Base-by-base conservation (phyloP, 1,284 basidiomycete genomes). In the Irpex sp. region DNA sequence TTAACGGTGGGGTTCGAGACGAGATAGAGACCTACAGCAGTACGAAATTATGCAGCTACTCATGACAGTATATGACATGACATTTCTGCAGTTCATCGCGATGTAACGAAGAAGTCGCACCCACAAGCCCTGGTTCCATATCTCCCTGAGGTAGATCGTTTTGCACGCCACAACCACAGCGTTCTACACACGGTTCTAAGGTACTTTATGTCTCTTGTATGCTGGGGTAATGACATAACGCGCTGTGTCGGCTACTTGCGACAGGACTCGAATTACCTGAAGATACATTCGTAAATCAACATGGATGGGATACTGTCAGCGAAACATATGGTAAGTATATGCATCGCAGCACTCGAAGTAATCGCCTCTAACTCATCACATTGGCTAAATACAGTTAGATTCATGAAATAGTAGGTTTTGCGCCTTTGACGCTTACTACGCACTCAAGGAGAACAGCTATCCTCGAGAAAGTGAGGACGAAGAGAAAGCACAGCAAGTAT, bases 401-500 rank as follows among this genome's bases (percentile, higher is more conserved):
- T 74, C 63, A 76, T 75, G 72, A 73, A 75, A 59, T 77, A 77
- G 76, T 77, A 53, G 35, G 73, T 62, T 6, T 5, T 46, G 8
- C 31, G 13, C 51, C 3, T 7, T 33, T 39, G 19, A 11, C 6
- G n/a, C 4, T 9, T 31, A 35, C 7, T 35, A 31, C 11, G 2
- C 36, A 39, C 13, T 8, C 37, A 26, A 21, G n/a, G 26, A 26
- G 26, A 26, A 26, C 17, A 76, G 75, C 61, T 68, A 72, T 63
- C 75, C 75, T 7, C 70, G 75, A 5, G 63, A 70, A 1, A 64
- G 69, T 15, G 83, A 84, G 4, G 85, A 86, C 47, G 84, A 86
- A 63, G 60, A 63, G 6, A 80, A 79, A 66, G 78, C 82, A 0
- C 82, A 83, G 55, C 77, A 82, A 43, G 81, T 86, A 17, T 86